These are phyloP conservation scores for Talaromyces sp. DNA, from an alignment of 2,329 filamentous ascomycete species.

Conservation along the genomic window DNA sequence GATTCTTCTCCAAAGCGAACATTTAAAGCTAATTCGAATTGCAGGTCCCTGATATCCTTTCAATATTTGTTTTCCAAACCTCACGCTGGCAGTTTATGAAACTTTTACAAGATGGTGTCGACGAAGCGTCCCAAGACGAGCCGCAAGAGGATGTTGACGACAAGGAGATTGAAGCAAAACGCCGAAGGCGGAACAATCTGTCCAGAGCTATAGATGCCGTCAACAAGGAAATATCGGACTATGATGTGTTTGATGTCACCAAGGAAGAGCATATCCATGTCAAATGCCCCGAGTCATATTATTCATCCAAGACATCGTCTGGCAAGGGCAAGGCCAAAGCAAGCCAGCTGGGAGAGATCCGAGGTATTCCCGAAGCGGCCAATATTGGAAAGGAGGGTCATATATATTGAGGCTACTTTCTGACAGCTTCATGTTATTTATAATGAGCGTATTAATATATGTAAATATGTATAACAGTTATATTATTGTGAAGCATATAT, in stretches of 20 bases:
- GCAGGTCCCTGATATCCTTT: constrained; percentile 82
- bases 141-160: constrained; percentile 32
- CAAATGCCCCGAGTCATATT: constrained; percentile 15
- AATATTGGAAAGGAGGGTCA: constrained; percentile 35
- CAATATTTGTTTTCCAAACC: constrained; percentile 80
- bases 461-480: not conserved
- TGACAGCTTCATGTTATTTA: constrained; percentile 4
- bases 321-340: constrained; percentile 8
- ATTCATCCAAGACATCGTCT: constrained; percentile 8
- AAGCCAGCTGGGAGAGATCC: constrained; percentile 45
- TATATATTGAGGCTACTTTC: constrained; percentile 23
- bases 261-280: constrained; percentile 21
- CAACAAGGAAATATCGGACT: constrained; percentile 70
- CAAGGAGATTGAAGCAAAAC: constrained; percentile 39
- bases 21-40: not conserved
- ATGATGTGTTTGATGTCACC: constrained; percentile 82
- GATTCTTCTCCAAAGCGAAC: not conserved
- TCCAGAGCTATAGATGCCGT: constrained; percentile 69
- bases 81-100: constrained; percentile 73
- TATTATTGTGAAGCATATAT: not conserved
- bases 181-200: constrained; percentile 62
- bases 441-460: not conserved
- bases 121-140: constrained; percentile 49
- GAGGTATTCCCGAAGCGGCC: constrained; percentile 56
- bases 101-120: constrained; percentile 62